Conservation (phyloP, 2,329 filamentous ascomycete genomes). For the Aspergillus tubingensis region DNA sequence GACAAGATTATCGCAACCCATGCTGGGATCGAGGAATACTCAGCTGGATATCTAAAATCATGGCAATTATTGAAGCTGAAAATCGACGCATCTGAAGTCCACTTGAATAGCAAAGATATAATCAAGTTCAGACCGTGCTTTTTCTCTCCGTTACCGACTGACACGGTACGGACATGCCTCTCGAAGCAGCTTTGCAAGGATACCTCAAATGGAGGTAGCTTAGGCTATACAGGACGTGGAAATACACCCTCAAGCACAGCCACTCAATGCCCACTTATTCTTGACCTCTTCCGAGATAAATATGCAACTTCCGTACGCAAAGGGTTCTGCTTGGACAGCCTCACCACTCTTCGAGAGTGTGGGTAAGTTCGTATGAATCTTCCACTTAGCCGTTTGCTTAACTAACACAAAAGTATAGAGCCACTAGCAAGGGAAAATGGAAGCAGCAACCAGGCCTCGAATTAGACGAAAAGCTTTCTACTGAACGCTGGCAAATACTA, state of each 20-base stretch:
- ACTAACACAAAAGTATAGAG: neutral
- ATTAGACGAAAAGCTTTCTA: neutral
- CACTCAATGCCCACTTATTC: neutral
- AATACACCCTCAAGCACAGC: too few relatives aligned
- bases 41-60: neutral
- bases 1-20: neutral
- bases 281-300: neutral
- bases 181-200: neutral
- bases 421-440: neutral
- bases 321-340: neutral
- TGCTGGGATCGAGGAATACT: neutral
- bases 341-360: neutral
- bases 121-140: neutral
- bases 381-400: neutral
- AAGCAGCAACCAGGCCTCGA: neutral
- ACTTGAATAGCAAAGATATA: neutral
- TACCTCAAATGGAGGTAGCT: neutral
- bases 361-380: neutral
- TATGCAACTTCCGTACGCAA: neutral
- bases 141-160: neutral
- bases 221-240: neutral
- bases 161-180: neutral
- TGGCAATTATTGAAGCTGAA: neutral
- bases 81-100: neutral
- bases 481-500: slow-evolving; percentile 2